Evolutionary conservation across 108 stramenopile species (phyloP).

Genomic region (Cyclotella choctawhatcheeana): DNA sequence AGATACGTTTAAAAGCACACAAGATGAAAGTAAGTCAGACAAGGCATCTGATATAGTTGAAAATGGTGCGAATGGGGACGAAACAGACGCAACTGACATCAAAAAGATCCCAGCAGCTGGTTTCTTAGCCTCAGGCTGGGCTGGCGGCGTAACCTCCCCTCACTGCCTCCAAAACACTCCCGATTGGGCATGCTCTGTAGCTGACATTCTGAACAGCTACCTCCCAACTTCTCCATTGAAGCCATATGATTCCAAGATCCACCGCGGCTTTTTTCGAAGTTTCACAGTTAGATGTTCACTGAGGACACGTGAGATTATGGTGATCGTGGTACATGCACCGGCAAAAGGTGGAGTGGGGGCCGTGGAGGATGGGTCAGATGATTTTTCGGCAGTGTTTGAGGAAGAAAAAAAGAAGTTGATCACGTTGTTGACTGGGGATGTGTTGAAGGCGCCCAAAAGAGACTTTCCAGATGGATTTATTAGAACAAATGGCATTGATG

Average conservation of each 20-base stretch:
- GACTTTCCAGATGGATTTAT: conserved; percentile 29
- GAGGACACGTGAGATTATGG: conserved; percentile 70
- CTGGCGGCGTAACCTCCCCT: conserved; percentile 71
- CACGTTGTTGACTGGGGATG: conserved; percentile 45
- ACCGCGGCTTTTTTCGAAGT: conserved; percentile 75
- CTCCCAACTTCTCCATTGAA: conserved; percentile 58
- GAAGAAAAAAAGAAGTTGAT: conserved; percentile 64
- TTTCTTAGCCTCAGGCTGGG: conserved; percentile 78
- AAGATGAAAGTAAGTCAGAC: conserved; percentile 5
- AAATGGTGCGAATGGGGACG: neutral
- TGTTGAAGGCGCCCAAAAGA: conserved; percentile 36
- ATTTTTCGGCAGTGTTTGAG: conserved; percentile 57
- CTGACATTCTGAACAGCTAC: conserved; percentile 69
- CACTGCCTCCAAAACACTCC: conserved; percentile 83
- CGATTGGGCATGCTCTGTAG: conserved; percentile 64
- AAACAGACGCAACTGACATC: conserved; percentile 12
- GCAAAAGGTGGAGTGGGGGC: conserved; percentile 61
- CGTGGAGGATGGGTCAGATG: conserved; percentile 45
- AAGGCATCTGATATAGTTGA: neutral
- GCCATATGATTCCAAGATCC: conserved; percentile 69
- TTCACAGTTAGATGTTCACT: conserved; percentile 75
- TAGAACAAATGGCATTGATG: conserved; percentile 18
- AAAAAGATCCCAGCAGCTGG: conserved; percentile 68
- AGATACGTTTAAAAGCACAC: conserved; percentile 7
- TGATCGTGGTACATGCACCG: conserved; percentile 76